Base-by-base conservation (phyloP, 192 early-diverging fungal species). In the Coemansia sp. region DNA sequence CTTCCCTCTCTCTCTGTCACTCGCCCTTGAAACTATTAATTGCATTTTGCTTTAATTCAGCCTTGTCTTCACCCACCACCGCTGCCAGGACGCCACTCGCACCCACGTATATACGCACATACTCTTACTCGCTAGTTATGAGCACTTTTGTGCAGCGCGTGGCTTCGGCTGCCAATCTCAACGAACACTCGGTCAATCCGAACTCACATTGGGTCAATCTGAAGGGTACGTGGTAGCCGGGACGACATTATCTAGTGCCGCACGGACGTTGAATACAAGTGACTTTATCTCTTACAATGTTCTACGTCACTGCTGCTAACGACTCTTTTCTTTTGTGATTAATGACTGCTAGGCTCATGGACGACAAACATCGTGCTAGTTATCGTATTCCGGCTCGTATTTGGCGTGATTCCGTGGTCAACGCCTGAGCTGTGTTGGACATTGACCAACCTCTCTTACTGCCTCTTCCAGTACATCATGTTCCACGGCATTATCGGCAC, bases 401-500 rank as follows among this genome's bases (percentile, higher is more conserved):
- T 95, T 66, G 87, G 90, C 27, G 87, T 93, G 37, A 88, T 99
- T 72, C 97, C 97, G 24, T 93, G 93, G 68, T 89, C 98, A 37
- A 90, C 93, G 16, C 84, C 92, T 3, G 97, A 99, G 82, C 85
- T 92, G 27, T 91, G 95, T 70, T 99, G 97, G 97, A 99, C 97
- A 6, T 80, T 99, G 46, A 99, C 96, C 33, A 97, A 94, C 64
- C 86, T 98, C 46, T 78, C 85, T 33, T 99, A 94, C 87, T 95
- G 95, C 73, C 75, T 90, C 60, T 95, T 95, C 88, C 91, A 78
- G 89, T 98, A 95, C 81, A 86, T 99, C 70, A 95, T 98, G 93
- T 99, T 99, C 78, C 97, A 99, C 81, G 92, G 93, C 86, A 88
- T 99, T 57, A 91, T 92, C 53, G 95, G 96, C n/a, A 93, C 93